phyloP scores from a whole-genome alignment of 441 rosid genomes.

The Daphne laureola region DNA sequence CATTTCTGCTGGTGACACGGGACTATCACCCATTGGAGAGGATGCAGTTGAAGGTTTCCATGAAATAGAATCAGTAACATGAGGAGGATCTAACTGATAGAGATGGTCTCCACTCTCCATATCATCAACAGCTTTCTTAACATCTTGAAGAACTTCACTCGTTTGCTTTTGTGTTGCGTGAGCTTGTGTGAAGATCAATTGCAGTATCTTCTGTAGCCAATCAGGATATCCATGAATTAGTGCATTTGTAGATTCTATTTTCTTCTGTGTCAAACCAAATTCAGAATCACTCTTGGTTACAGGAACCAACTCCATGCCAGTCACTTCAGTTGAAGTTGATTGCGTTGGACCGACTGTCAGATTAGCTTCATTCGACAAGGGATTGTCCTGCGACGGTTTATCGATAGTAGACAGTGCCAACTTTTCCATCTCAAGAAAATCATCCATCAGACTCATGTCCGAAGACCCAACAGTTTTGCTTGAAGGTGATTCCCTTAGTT shows the following conservation, averaged over 20 bases:
- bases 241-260: slow-evolving; percentile 20
- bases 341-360: slow-evolving; percentile 16
- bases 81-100: slow-evolving; percentile 12
- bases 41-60: slow-evolving; percentile 26
- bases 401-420: slow-evolving; percentile 58
- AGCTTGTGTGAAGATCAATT: slow-evolving; percentile 44
- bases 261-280: slow-evolving; percentile 19
- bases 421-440: slow-evolving; percentile 82
- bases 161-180: slow-evolving; percentile 29
- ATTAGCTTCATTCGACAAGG: slow-evolving; percentile 26
- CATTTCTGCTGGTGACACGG: slow-evolving; percentile 17
- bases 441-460: slow-evolving; percentile 73
- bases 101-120: slow-evolving; percentile 12
- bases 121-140: slow-evolving; percentile 44
- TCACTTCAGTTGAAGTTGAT: slow-evolving; percentile 17
- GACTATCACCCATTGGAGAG: slow-evolving; percentile 18
- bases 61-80: slow-evolving; percentile 22
- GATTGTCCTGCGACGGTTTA: slow-evolving; percentile 32
- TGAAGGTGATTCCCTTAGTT: slow-evolving; percentile 29
- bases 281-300: slow-evolving; percentile 20
- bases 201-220: slow-evolving; percentile 53
- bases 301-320: slow-evolving; percentile 26
- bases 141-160: slow-evolving; percentile 51
- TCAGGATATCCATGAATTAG: slow-evolving; percentile 21
- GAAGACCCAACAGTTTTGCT: slow-evolving; percentile 39